Evolutionary conservation across 106 monocot species (phyloP).

Genomic region (Acorus gramineus): DNA sequence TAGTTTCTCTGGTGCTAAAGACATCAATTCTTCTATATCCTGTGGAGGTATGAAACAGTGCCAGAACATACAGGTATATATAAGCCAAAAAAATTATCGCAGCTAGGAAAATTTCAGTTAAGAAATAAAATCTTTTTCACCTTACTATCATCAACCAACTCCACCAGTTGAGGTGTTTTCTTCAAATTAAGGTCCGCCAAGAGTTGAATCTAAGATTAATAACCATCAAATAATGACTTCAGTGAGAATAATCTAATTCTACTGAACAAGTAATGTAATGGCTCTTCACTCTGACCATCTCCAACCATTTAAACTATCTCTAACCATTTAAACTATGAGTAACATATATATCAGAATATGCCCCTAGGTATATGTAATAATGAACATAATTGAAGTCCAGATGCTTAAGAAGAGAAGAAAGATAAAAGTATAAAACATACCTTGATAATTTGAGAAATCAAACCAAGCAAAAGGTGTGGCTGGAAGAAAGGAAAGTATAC

Average conservation of each 20-base stretch:
- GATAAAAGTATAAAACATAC: constrained; percentile 5
- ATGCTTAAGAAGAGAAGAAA: neutral
- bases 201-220: constrained; percentile 27
- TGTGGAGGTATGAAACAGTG: constrained; percentile 8
- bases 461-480: constrained; percentile 40
- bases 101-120: neutral
- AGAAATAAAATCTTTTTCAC: constrained; percentile 2
- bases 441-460: constrained; percentile 45
- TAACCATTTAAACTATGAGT: too few species aligned
- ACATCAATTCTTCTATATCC: constrained; percentile 55
- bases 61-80: too few species aligned
- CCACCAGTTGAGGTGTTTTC: constrained; percentile 32
- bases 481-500: constrained; percentile 10
- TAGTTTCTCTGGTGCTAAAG: constrained; percentile 48
- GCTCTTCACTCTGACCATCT: neutral
- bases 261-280: neutral
- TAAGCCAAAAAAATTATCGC: neutral
- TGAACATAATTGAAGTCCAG: too few species aligned
- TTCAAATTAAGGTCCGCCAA: constrained; percentile 36
- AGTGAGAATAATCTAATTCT: too few species aligned
- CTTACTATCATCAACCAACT: constrained; percentile 32
- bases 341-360: too few species aligned
- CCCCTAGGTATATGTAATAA: too few species aligned
- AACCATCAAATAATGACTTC: too few species aligned
- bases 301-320: too few species aligned